Evolutionary conservation across 1,284 basidiomycete species (phyloP).

Genomic region (Chondrostereum purpureum): DNA sequence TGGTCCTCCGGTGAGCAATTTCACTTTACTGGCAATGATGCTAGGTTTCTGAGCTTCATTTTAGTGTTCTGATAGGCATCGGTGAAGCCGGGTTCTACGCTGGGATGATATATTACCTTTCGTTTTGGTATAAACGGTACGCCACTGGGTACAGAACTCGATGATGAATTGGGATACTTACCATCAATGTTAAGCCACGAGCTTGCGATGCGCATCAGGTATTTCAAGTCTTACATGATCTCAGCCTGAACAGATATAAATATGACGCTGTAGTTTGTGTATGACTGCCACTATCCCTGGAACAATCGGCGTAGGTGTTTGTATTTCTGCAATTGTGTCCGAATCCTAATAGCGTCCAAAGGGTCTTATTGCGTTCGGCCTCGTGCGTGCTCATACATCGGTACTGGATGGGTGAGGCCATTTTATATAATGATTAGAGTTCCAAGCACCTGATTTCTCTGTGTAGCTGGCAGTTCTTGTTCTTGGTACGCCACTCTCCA

Average conservation of each 20-base stretch:
- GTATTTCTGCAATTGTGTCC: background rate
- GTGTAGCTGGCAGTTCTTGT: slow-evolving; percentile 50
- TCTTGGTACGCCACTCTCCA: slow-evolving; percentile 31
- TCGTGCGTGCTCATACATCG: slow-evolving; percentile 42
- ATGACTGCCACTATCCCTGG: slow-evolving; percentile 51
- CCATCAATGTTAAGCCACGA: slow-evolving; percentile 32
- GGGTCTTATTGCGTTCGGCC: slow-evolving; percentile 48
- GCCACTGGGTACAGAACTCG: too few relatives aligned
- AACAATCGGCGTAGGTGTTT: slow-evolving; percentile 38
- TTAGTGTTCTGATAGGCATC: slow-evolving; percentile 41
- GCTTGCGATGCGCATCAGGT: slow-evolving; percentile 48
- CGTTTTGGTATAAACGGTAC: slow-evolving; percentile 46
- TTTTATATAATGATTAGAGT: background rate
- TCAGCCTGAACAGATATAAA: background rate
- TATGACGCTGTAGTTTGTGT: slow-evolving; percentile 28
- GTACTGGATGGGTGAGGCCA: slow-evolving; percentile 33
- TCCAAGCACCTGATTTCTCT: background rate
- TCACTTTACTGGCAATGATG: background rate
- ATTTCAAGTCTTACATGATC: background rate
- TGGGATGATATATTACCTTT: slow-evolving; percentile 52
- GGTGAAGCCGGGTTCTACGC: slow-evolving; percentile 46
- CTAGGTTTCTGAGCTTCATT: too few relatives aligned
- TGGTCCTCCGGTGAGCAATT: slow-evolving; percentile 44
- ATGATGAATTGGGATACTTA: too few relatives aligned
- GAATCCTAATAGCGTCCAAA: slow-evolving; percentile 16